These are phyloP conservation scores for Malassezia japonica DNA, from an alignment of 1,284 basidiomycete species.

Conservation along the genomic window DNA sequence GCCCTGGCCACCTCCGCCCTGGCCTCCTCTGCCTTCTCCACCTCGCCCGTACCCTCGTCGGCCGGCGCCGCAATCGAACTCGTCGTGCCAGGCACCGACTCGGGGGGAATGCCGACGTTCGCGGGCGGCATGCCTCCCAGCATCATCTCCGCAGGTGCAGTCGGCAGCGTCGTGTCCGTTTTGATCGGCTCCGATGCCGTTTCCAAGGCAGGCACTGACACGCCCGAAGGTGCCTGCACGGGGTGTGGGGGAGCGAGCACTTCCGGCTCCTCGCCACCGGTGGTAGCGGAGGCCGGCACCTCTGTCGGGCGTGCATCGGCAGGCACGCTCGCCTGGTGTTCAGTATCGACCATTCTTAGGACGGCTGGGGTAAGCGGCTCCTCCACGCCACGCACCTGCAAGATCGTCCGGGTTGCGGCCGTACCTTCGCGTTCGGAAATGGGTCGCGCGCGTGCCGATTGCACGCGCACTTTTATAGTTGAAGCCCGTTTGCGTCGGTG, in stretches of 20 bases:
- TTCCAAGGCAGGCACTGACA: too few relatives aligned
- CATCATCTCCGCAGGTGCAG: too few relatives aligned
- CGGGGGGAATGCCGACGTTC: too few relatives aligned
- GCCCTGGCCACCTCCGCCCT: background rate
- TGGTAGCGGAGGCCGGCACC: background rate
- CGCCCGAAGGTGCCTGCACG: background rate
- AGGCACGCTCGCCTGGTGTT: constrained; percentile 2
- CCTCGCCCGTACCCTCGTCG: too few relatives aligned
- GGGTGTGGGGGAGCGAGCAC: background rate
- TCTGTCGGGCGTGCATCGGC: background rate
- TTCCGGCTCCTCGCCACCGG: too few relatives aligned
- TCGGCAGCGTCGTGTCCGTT: too few relatives aligned
- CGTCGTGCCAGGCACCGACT: too few relatives aligned
- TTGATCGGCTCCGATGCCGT: too few relatives aligned
- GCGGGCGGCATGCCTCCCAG: too few relatives aligned
- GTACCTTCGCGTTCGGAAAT: background rate
- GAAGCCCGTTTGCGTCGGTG: background rate
- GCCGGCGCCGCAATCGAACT: too few relatives aligned
- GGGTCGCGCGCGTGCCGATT: background rate
- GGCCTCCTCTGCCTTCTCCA: background rate
- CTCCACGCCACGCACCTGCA: constrained; percentile 5
- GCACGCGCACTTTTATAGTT: constrained; percentile 4
- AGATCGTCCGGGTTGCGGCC: background rate
- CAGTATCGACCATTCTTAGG: background rate
- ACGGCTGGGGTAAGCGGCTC: background rate